Base-by-base conservation (phyloP, 1,284 basidiomycete genomes). In the Naganishia sp. region DNA sequence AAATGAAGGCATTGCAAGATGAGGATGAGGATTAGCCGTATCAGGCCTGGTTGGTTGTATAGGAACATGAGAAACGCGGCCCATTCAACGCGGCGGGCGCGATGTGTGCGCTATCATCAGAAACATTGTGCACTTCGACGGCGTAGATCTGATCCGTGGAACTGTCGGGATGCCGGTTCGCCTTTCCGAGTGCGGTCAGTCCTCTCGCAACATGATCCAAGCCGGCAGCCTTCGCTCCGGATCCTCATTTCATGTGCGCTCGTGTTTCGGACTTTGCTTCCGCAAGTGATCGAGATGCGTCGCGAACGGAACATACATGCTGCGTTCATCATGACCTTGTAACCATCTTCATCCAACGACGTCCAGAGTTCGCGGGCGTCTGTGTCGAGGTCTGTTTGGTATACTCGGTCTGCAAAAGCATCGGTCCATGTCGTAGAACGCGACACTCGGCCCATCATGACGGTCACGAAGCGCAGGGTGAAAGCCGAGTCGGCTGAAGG, bases 1-100 rank as follows among this genome's bases (percentile, higher is more conserved):
- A 88, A 78, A 91, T 92, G 73, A 74, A 88, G 13, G 42, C 68
- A 10, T 31, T 66, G 65, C 60, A 69, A 35, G 65, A 69, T 32
- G 64, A 65, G 21, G 57, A 54, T 28, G 56, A 53, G 25, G 50
- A 63, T 23, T 42, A 51, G 23, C 21, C 18, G 17, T 3, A 21
- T 28, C 15, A 28, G 42, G 15, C 25, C 18, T 10, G 21, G 47
- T 21, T 49, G 47, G 47, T 21, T 49, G 47, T 13, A 21, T 23
- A 46, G 17, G 45, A 7, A 9, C 17, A 7, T 23, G 45, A n/a
- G 15, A 46, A 18, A 15, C 35, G 35, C 35, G 35, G 13, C 7
- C 35, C 2, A 6, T 39, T 39, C 13, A 2, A 13, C 35, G 35
- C 35, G 7, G 7, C 3, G 13, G 4, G 35, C 28, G 28, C 28